Evolutionary conservation across 805 yeast species (phyloP).

Genomic region (Barnettozyma wickerhamii): DNA sequence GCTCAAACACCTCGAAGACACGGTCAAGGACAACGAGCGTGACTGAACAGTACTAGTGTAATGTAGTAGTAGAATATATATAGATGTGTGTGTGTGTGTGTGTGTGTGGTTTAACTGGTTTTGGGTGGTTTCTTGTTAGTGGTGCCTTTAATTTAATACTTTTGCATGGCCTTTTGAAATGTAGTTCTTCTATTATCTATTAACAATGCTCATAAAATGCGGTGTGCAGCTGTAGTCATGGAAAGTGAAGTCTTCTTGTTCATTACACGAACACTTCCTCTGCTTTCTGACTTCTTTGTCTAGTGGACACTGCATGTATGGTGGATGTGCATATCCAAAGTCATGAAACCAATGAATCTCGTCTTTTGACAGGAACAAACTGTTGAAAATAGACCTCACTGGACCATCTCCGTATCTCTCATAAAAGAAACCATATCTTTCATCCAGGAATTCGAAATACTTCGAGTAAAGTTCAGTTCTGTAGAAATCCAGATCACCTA

Average conservation of each 20-base stretch:
- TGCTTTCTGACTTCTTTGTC: conserved; percentile 51
- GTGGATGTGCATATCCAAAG: conserved; percentile 76
- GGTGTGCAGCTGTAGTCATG: conserved; percentile 65
- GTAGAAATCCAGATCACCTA: conserved; percentile 75
- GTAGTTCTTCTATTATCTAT: no score
- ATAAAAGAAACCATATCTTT: conserved; percentile 80
- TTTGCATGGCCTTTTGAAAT: no score
- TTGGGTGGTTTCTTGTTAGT: background rate
- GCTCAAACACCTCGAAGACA: conserved; percentile 35
- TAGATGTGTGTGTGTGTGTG: background rate
- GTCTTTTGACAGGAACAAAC: conserved; percentile 61
- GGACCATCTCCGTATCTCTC: conserved; percentile 95
- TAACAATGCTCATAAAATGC: conserved; percentile 40
- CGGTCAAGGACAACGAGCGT: conserved; percentile 34
- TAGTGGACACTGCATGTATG: conserved; percentile 73
- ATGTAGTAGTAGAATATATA: no score
- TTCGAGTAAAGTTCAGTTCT: conserved; percentile 62
- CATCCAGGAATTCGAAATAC: conserved; percentile 68
- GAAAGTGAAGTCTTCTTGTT: conserved; percentile 68
- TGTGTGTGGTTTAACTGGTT: background rate
- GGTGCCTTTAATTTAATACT: no score
- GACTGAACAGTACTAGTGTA: conserved; percentile 15
- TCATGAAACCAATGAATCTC: conserved; percentile 73
- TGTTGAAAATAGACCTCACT: conserved; percentile 75
- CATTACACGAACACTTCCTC: conserved; percentile 71